Evolutionary conservation across 352 stramenopile species (phyloP), one percentile per base, ranked within the genome.

Genomic region (Pythium vanterpoolii): DNA sequence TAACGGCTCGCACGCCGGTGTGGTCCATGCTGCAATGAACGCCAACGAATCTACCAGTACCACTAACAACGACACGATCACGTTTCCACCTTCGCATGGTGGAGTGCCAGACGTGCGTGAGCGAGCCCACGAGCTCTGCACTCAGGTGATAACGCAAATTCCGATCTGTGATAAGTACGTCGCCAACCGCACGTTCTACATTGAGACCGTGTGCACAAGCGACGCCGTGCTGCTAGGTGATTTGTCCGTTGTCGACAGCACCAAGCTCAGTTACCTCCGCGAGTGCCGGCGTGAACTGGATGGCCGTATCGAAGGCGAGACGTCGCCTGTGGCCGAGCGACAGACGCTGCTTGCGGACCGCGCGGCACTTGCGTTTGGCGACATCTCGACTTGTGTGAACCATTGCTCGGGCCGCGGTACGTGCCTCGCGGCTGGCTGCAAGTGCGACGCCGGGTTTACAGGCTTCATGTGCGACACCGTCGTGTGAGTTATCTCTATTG

Each of bases 221-320:
- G 66, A 76, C 36, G 28, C 55, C 1, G 33, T 64, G 7, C n/a
- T 58, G 21, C 54, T 71, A 7, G 34, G 33, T 24, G 61, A 71
- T 33, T 28, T 76, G 21, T 60, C 50, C 18, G 61, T 63, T 21
- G 54, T 76, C 16, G 69, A 76, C 48, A 56, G 57, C 53, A 64
- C 65, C 51, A 76, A 76, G 54, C 9, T 76, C 33, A 50, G 31
- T 30, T 73, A 71, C 64, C 34, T 76, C 28, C 64, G 69, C 42
- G 60, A 73, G 27, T 76, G 69, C 48, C 69, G 69, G 6, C 69
- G 69, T n/a, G 56, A 70, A 21, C 9, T 76, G 13, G 69, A 73
- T 40, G 48, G 33, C 19, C 48, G 47, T 31, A 60, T 73, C 42
- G 64, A 62, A 10, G 30, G 49, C 14, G 66, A 69, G 28, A 39